These are phyloP conservation scores for Ustilago crameri DNA, from an alignment of 1,284 basidiomycete species.

Conservation along the genomic window DNA sequence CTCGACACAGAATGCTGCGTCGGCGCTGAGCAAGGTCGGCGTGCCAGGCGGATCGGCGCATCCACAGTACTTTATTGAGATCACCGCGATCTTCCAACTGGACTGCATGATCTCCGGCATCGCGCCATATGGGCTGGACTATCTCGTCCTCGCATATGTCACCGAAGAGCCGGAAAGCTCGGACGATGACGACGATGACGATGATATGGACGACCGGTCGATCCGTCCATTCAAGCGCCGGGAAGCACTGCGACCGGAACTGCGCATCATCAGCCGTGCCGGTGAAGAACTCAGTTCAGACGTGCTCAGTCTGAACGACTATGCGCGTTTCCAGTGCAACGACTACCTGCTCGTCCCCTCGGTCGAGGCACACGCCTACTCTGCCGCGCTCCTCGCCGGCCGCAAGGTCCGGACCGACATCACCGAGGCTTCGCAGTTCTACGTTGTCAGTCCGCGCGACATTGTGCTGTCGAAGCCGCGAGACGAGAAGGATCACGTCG, in stretches of 20 bases:
- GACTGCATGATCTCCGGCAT: constrained; percentile 96
- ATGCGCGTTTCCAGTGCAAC: constrained; percentile 87
- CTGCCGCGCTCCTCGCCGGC: constrained; percentile 37
- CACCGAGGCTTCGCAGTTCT: constrained; percentile 71
- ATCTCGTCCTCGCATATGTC: constrained; percentile 82
- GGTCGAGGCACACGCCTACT: constrained; percentile 50
- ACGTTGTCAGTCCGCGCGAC: constrained; percentile 86
- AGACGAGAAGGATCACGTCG: constrained; percentile 88
- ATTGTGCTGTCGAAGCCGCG: constrained; percentile 85
- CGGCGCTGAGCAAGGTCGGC: constrained; percentile 32
- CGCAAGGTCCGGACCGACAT: constrained; percentile 33
- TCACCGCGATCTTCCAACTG: constrained; percentile 89
- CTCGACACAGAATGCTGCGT: constrained; percentile 27
- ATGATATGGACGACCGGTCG: neutral
- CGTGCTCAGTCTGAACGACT: constrained; percentile 81
- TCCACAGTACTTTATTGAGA: constrained; percentile 74
- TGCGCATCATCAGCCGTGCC: constrained; percentile 86
- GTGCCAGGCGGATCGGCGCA: constrained; percentile 15
- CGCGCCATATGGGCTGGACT: constrained; percentile 76
- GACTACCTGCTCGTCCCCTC: constrained; percentile 80
- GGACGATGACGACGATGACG: constrained; percentile 22
- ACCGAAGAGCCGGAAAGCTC: constrained; percentile 67
- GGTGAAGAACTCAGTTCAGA: constrained; percentile 92
- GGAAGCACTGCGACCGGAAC: constrained; percentile 86
- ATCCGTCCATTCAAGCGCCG: constrained; percentile 72